Conservation (phyloP, 2,329 filamentous ascomycete genomes). For the Ceratocystis albifundus region DNA sequence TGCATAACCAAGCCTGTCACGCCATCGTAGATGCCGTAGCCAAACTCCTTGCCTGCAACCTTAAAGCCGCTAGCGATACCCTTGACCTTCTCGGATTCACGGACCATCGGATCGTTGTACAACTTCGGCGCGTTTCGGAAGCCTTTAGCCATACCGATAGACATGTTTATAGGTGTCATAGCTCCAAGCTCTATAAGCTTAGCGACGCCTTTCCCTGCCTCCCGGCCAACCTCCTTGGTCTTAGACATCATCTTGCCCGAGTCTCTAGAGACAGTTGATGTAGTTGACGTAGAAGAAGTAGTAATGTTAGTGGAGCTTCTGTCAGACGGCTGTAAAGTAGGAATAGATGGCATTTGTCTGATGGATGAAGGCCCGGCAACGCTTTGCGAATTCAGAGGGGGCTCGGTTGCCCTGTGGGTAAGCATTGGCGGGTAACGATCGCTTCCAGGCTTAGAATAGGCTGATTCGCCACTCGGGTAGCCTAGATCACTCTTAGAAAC, state of each 20-base stretch:
- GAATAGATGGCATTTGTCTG: neutral
- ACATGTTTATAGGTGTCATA: slow-evolving; percentile 75
- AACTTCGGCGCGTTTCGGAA: slow-evolving; percentile 79
- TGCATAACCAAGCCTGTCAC: slow-evolving; percentile 71
- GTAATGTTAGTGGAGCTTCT: neutral
- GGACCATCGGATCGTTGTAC: slow-evolving; percentile 73
- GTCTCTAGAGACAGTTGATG: neutral
- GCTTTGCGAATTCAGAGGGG: neutral
- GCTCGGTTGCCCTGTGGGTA: neutral
- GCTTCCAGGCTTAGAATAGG: neutral
- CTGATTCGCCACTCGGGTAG: neutral
- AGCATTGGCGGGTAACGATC: neutral
- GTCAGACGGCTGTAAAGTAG: neutral
- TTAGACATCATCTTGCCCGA: neutral
- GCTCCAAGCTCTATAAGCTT: slow-evolving; percentile 65
- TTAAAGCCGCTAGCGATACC: slow-evolving; percentile 63
- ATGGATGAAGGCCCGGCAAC: neutral
- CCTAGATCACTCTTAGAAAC: neutral
- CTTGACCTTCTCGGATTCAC: slow-evolving; percentile 67
- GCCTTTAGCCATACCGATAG: slow-evolving; percentile 67
- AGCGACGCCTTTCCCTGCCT: slow-evolving; percentile 51
- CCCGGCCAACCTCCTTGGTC: slow-evolving; percentile 26
- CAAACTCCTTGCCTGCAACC: slow-evolving; percentile 68
- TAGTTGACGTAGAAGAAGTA: slow-evolving; percentile 1
- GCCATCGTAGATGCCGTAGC: slow-evolving; percentile 67